Conservation (phyloP, 768 basidiomycete species). For the Fibroporia radiculosa region DNA sequence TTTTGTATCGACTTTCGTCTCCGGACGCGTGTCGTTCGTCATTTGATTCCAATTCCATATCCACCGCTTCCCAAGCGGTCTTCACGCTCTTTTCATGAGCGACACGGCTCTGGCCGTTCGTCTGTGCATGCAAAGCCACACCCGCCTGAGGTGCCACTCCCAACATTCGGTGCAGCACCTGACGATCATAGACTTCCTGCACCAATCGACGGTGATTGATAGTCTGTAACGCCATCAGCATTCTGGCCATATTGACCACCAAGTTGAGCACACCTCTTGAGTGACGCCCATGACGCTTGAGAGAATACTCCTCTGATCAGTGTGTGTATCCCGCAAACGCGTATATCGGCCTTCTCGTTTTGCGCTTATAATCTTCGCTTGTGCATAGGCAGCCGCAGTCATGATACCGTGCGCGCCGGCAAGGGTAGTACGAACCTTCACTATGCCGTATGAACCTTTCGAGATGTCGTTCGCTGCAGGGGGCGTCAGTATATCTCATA, state of each 20-base stretch:
- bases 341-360: constrained; percentile 43
- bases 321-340: constrained; percentile 35
- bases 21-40: constrained; percentile 35
- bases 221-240: constrained; percentile 36
- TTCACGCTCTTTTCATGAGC: constrained; percentile 21
- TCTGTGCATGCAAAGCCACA: constrained; percentile 1
- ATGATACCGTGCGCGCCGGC: constrained; percentile 77
- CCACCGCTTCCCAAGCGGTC: constrained; percentile 34
- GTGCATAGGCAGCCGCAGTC: constrained; percentile 62
- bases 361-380: constrained; percentile 54
- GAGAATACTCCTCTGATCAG: constrained; percentile 71
- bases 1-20: constrained; percentile 38
- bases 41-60: constrained; percentile 23
- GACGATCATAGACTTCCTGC: constrained; percentile 57
- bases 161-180: constrained; percentile 51
- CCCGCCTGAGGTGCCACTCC: constrained; percentile 27
- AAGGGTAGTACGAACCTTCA: constrained; percentile 74
- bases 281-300: constrained; percentile 76
- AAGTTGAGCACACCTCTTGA: constrained; percentile 52
- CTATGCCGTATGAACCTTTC: constrained; percentile 76
- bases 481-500: background rate
- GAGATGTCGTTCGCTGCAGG: constrained; percentile 86
- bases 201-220: constrained; percentile 67
- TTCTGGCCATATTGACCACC: background rate
- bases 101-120: constrained; percentile 8